Evolutionary conservation across 108 stramenopile species (phyloP).

Genomic region (Pseudonitzschia multiseries): DNA sequence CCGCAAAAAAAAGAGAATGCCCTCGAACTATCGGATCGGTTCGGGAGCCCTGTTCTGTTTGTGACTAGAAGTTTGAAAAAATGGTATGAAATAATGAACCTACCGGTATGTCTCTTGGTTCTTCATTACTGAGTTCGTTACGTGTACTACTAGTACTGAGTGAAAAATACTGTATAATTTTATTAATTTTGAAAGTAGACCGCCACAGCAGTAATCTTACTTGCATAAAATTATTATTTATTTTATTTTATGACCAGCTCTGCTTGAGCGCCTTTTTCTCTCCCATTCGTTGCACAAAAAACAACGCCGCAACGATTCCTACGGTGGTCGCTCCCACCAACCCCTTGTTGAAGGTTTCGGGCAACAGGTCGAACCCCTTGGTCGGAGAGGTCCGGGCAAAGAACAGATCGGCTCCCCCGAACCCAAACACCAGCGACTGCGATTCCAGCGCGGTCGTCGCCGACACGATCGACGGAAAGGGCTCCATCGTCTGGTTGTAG

Average conservation of each 20-base stretch:
- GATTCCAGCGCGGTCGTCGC: slow-evolving; percentile 79
- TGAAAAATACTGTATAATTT: no score
- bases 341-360: slow-evolving; percentile 77
- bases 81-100: no score
- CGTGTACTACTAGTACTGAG: no score
- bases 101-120: no score
- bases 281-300: slow-evolving; percentile 56
- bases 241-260: slow-evolving; percentile 38
- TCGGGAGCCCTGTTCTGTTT: no score
- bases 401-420: slow-evolving; percentile 87
- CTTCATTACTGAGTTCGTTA: no score
- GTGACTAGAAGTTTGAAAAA: no score
- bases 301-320: slow-evolving; percentile 52
- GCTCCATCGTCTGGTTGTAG: slow-evolving; percentile 63
- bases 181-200: no score
- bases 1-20: no score
- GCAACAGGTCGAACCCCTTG: slow-evolving; percentile 85
- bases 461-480: slow-evolving; percentile 50
- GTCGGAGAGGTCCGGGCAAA: slow-evolving; percentile 81
- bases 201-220: no score
- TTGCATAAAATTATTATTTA: no score
- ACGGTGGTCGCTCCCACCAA: slow-evolving; percentile 61
- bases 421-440: slow-evolving; percentile 72
- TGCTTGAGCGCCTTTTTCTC: slow-evolving; percentile 56
- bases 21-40: no score